Percentiles rank a stretch among this genome's conserved stretches.
phyloP scores from a whole-genome alignment of 1,284 basidiomycete genomes.

The Leucoagaricus sp. region DNA sequence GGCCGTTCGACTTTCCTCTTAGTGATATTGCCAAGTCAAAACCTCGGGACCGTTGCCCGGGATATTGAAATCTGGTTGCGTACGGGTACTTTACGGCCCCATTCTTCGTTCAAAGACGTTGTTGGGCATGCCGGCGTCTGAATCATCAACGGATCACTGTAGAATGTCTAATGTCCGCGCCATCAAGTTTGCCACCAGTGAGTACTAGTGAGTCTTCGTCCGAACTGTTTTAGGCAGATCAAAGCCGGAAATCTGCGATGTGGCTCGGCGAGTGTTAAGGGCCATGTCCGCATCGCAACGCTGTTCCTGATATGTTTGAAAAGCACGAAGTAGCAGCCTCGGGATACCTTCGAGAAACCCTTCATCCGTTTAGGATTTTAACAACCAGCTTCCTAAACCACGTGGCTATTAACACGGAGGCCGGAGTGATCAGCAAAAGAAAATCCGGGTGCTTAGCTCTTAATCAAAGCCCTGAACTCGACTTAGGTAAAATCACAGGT shows the following conservation, averaged over 20 bases:
- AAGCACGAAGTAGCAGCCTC: neutral
- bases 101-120: neutral
- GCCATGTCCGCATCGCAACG: conserved; percentile 6
- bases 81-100: neutral
- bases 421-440: neutral
- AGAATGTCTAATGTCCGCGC: neutral
- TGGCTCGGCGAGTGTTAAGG: neutral
- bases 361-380: neutral
- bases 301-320: conserved; percentile 6
- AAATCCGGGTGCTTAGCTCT: neutral
- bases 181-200: neutral
- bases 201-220: neutral
- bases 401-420: neutral
- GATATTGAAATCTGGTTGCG: too few relatives aligned
- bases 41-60: neutral
- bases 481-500: conserved; percentile 8
- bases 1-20: neutral
- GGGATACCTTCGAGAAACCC: neutral
- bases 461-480: conserved; percentile 6
- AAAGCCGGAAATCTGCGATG: conserved; percentile 8
- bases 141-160: conserved; percentile 8
- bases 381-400: neutral
- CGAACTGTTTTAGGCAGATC: neutral
- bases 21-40: neutral
- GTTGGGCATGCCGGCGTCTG: neutral